Evolutionary conservation across 1,284 basidiomycete species (phyloP).

Genomic region (Lentinus polychrous): DNA sequence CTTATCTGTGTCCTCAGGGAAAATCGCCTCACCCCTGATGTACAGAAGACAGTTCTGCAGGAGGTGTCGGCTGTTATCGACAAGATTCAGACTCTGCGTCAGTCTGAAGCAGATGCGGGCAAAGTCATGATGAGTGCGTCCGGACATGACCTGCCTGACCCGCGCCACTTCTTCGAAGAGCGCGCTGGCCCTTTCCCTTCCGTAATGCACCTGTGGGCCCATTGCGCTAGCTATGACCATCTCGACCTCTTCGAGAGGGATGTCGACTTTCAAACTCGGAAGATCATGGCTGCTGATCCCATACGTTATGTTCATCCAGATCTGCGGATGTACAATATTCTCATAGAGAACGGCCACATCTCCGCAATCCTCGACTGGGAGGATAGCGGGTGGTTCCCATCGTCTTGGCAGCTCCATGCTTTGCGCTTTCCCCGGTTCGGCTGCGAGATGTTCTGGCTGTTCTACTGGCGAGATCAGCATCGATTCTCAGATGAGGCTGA

Average conservation of each 20-base stretch:
- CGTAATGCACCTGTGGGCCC: conserved; percentile 13
- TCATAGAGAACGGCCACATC: not conserved
- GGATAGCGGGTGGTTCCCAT: not conserved
- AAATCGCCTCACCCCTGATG: conserved; percentile 1
- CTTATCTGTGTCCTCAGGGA: conserved; percentile 5
- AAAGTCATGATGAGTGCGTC: conserved; percentile 20
- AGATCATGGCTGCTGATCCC: conserved; percentile 10
- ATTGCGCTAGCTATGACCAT: no score
- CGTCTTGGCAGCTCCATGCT: not conserved
- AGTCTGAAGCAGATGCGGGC: conserved; percentile 11
- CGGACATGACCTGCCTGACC: conserved; percentile 18
- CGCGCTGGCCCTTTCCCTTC: conserved; percentile 15
- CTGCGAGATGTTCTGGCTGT: not conserved
- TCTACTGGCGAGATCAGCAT: not conserved
- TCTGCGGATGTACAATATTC: conserved; percentile 3
- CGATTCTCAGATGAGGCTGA: not conserved
- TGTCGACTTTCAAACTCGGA: conserved; percentile 1
- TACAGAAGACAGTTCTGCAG: conserved; percentile 6
- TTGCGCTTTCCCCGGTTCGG: not conserved
- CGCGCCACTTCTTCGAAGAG: conserved; percentile 10
- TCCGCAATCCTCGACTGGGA: conserved; percentile 3
- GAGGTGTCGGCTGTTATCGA: conserved; percentile 14
- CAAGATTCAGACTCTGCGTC: conserved; percentile 14
- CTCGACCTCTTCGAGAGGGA: conserved; percentile 6
- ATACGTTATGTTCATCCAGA: conserved; percentile 19